phyloP scores from a whole-genome alignment of 106 monocot species.

The Acorus gramineus region DNA sequence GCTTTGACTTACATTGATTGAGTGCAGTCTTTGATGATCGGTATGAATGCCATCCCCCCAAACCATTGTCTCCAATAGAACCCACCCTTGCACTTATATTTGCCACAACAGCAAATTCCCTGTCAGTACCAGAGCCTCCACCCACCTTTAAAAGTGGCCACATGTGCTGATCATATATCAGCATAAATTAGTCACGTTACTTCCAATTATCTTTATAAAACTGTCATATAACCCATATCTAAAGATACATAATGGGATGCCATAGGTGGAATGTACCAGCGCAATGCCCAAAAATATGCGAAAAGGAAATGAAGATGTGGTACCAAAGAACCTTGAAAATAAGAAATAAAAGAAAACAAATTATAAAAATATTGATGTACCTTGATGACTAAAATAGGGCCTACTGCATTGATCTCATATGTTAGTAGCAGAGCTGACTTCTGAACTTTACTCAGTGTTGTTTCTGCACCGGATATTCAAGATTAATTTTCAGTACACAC shows the following conservation, averaged over 20 bases:
- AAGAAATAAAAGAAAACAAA: background rate
- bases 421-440: constrained; percentile 82
- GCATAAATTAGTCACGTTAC: constrained; percentile 5
- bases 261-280: no score
- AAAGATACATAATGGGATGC: background rate
- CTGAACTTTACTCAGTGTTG: constrained; percentile 71
- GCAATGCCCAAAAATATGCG: no score
- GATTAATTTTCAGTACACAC: background rate
- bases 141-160: constrained; percentile 83
- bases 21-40: constrained; percentile 85
- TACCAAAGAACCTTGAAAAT: background rate
- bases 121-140: constrained; percentile 49
- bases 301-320: background rate
- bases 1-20: constrained; percentile 57
- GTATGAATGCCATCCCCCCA: constrained; percentile 98
- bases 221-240: background rate
- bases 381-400: constrained; percentile 89
- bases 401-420: constrained; percentile 89
- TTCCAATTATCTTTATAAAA: no score
- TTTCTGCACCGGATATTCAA: constrained; percentile 50
- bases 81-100: constrained; percentile 91
- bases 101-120: constrained; percentile 65
- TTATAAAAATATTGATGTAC: constrained; percentile 18
- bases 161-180: constrained; percentile 52
- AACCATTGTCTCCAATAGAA: constrained; percentile 79